Evolutionary conservation across 2,329 filamentous ascomycete species (phyloP), one percentile per base, ranked within the genome.

Genomic region (Periconia macrospinosa): DNA sequence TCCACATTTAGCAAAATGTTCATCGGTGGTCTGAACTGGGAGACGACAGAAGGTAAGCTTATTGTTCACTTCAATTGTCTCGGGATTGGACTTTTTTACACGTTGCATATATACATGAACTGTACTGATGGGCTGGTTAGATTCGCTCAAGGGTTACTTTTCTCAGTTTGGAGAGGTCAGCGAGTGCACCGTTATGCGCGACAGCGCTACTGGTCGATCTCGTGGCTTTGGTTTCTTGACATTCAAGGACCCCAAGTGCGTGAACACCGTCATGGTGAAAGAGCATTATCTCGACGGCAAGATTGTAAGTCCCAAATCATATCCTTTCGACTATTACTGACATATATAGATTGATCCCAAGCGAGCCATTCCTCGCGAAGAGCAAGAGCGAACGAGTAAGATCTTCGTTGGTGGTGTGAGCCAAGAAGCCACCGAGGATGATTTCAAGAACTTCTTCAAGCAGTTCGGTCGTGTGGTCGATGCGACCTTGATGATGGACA

Each of bases 231-330:
- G 94, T 30, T 99, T 99, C 77, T 81, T 99, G 57, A 99, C 94
- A 0, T 99, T 99, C 81, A 95, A 91, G 72, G 94, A 99, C 70
- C 89, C 94, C 45, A 96, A 96, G 79, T 96, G 91, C 3, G 94
- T 99, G 62, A 99, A 99, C 73, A 96, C 92, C 62, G 94, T 99
- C 60, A 99, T 99, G 94, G 94, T 99, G 58, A 99, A 99, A 78
- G 94, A 99, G 73, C 94, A 99, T 75, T 96, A 93, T 66, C 83
- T 99, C 19, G 94, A 99, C 72, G 94, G 94, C 57, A 99, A 99
- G 77, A 97, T 99, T 75, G 94, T 97, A 83, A 80, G 90, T 78
- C 1, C n/a, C 23, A 41, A 10, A 6, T 2, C 8, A 40, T 53
- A 49, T 52, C 17, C 54, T 54, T 61, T 48, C 53, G 62, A 20